Conservation (phyloP, 306 rosid species). For the Begonia loranthoides region DNA sequence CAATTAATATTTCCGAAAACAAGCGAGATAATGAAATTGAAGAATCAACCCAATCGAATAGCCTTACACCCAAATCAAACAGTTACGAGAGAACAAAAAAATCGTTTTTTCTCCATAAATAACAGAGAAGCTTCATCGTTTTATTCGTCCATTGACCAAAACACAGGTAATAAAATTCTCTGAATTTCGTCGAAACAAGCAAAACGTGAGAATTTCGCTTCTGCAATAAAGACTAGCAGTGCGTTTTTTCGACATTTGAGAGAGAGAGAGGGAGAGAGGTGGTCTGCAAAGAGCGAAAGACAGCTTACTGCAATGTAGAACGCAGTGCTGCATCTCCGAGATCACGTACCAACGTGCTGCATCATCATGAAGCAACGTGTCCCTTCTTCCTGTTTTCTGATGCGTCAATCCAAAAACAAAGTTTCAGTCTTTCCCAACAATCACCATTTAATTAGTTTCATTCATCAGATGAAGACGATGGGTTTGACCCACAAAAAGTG, state of each 20-base stretch:
- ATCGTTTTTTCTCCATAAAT: neutral
- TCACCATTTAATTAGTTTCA: too few species aligned
- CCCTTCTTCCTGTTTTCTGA: constrained; percentile 7
- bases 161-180: constrained; percentile 10
- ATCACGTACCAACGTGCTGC: constrained; percentile 10
- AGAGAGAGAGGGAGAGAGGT: constrained; percentile 4
- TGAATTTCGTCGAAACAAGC: constrained; percentile 3
- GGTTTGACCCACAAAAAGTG: too few species aligned
- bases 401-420: too few species aligned
- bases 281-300: constrained; percentile 5
- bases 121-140: neutral
- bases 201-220: constrained; percentile 1
- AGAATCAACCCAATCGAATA: neutral
- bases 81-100: neutral
- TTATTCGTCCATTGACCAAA: neutral
- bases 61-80: neutral
- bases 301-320: constrained; percentile 6
- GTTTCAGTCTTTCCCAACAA: too few species aligned
- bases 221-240: neutral
- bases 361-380: constrained; percentile 46
- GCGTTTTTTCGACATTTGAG: constrained; percentile 6
- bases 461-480: too few species aligned
- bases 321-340: constrained; percentile 11
- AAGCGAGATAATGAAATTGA: neutral
- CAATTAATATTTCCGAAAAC: neutral